A percentile compares a stretch with the other conserved stretches of the same genome.
Evolutionary conservation across 306 rosid genomes (phyloP).

Genomic region (Cucurbita moschata): DNA sequence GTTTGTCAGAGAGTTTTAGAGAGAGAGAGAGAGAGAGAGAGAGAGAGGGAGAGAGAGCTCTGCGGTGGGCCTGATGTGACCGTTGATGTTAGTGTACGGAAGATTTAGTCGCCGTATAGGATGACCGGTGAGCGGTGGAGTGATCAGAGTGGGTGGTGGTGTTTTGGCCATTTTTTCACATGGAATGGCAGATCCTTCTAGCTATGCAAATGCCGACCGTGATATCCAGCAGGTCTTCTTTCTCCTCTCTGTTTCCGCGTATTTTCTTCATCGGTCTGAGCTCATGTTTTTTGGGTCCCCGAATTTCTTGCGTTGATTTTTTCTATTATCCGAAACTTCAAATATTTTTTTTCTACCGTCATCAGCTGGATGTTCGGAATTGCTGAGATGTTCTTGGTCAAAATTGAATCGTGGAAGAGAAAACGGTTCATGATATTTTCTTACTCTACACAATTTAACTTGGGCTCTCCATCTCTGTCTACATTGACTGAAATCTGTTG

Average conservation of each 20-base stretch:
- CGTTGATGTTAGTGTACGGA: slow-evolving; percentile 64
- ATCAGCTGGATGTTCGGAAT: slow-evolving; percentile 1
- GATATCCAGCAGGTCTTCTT: slow-evolving; percentile 58
- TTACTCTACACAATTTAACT: neutral
- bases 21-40: neutral
- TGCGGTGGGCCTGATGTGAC: slow-evolving; percentile 21
- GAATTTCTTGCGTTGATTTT: neutral
- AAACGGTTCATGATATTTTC: neutral
- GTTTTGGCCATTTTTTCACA: slow-evolving; percentile 52
- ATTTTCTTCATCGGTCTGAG: neutral
- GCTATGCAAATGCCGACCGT: slow-evolving; percentile 88
- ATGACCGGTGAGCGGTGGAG: slow-evolving; percentile 78
- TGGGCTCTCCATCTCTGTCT: neutral
- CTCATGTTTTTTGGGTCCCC: neutral
- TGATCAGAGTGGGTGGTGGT: slow-evolving; percentile 91
- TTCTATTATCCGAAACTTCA: neutral
- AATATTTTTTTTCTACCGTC: neutral
- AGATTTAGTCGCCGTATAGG: slow-evolving; percentile 45
- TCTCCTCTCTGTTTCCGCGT: slow-evolving; percentile 2
- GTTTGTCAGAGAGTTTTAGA: slow-evolving; percentile 11
- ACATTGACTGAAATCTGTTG: neutral
- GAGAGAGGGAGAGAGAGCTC: slow-evolving; percentile 11
- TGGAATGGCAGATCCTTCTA: slow-evolving; percentile 99
- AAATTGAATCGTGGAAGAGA: slow-evolving; percentile 1
- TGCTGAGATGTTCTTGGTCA: neutral